Evolutionary conservation across 2,329 filamentous ascomycete species (phyloP).

Genomic region (Zymoseptoria crescenta): DNA sequence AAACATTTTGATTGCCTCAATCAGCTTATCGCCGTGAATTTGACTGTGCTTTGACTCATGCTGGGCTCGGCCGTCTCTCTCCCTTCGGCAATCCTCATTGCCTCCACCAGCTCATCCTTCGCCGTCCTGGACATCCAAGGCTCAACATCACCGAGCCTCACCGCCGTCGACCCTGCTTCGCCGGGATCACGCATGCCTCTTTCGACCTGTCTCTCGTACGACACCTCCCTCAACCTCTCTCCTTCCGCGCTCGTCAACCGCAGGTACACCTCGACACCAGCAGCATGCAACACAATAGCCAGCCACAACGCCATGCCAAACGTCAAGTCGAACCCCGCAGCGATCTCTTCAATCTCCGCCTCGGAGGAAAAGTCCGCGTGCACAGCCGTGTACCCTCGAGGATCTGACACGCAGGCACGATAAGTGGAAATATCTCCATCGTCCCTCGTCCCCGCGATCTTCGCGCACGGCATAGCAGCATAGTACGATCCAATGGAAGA

Average conservation of each 20-base stretch:
- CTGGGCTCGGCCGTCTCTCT: too few species aligned
- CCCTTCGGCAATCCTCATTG: not conserved
- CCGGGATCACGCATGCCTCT: constrained; percentile 46
- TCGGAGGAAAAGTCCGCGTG: constrained; percentile 23
- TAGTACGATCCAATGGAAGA: constrained; percentile 31
- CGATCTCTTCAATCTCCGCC: constrained; percentile 24
- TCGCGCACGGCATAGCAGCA: constrained; percentile 39
- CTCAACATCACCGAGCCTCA: constrained; percentile 26
- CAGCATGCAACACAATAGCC: constrained; percentile 43
- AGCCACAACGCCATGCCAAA: constrained; percentile 51
- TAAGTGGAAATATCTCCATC: constrained; percentile 29
- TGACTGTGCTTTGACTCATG: too few species aligned
- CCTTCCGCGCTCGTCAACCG: constrained; percentile 47
- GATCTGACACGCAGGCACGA: constrained; percentile 40
- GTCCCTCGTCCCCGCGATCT: constrained; percentile 34
- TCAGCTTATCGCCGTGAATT: too few species aligned
- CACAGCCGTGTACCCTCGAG: constrained; percentile 27
- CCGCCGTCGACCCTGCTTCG: constrained; percentile 39
- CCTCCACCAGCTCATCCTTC: not conserved
- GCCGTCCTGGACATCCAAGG: constrained; percentile 1
- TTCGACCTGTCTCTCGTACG: constrained; percentile 49
- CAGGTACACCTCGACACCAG: constrained; percentile 40
- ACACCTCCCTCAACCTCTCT: constrained; percentile 48
- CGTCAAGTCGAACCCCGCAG: constrained; percentile 38
- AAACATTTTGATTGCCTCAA: too few species aligned